Percentiles rank a stretch among this genome's conserved stretches.
Conservation (phyloP, 768 basidiomycete species). For the Naematelia aurantialba region DNA sequence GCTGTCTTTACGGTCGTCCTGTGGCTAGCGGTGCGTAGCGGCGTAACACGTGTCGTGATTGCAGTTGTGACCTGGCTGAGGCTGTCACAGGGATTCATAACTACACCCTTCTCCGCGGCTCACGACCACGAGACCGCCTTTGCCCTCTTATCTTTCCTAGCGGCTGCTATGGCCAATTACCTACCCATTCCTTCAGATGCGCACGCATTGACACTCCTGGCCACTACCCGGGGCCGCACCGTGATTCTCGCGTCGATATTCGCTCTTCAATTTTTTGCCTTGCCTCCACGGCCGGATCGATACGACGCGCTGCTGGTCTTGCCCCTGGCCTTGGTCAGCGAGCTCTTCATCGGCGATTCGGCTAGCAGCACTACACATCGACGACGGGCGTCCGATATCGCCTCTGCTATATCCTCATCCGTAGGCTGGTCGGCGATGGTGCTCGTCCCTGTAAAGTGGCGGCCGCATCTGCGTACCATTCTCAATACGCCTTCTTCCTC, state of each 20-base stretch:
- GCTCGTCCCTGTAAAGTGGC: constrained; percentile 41
- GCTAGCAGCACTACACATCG: neutral
- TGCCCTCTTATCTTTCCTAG: constrained; percentile 13
- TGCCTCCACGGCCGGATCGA: constrained; percentile 24
- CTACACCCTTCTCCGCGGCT: constrained; percentile 16
- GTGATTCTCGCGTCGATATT: constrained; percentile 25
- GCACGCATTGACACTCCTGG: constrained; percentile 12
- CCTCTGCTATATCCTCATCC: constrained; percentile 2
- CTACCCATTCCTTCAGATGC: constrained; percentile 20
- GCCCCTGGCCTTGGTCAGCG: constrained; percentile 18
- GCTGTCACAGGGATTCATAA: constrained; percentile 12
- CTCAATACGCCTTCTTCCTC: constrained; percentile 86
- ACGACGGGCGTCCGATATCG: neutral
- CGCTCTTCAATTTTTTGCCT: constrained; percentile 37
- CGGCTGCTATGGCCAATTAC: constrained; percentile 19
- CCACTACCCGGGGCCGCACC: constrained; percentile 16
- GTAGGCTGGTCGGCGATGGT: constrained; percentile 26
- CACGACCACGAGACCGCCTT: constrained; percentile 13
- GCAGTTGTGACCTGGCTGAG: neutral
- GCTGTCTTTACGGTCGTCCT: neutral
- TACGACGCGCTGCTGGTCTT: constrained; percentile 28
- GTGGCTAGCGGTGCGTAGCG: neutral
- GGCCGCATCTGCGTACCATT: constrained; percentile 77
- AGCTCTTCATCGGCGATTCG: neutral
- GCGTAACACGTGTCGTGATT: too few relatives aligned